Evolutionary conservation across 345 rosid genomes (phyloP).

Genomic region (Hirschfeldia incana): DNA sequence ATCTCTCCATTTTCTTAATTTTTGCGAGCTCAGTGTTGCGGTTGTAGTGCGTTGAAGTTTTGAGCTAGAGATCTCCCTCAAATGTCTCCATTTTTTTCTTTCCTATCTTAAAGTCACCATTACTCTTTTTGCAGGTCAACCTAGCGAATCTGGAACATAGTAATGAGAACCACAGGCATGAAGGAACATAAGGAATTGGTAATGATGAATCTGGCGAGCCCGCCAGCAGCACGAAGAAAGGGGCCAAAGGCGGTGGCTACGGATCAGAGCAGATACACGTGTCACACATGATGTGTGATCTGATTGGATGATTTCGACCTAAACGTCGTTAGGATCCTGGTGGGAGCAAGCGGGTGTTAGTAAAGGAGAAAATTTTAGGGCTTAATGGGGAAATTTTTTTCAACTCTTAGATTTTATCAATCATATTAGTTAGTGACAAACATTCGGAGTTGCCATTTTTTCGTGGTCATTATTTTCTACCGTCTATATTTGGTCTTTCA

Average conservation of each 20-base stretch:
- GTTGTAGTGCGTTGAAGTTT: not conserved
- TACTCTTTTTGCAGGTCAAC: no score
- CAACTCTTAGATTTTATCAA: not conserved
- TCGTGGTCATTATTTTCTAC: not conserved
- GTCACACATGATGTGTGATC: not conserved
- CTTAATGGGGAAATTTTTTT: not conserved
- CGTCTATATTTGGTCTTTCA: not conserved
- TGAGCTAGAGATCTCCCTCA: no score
- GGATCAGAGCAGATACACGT: not conserved
- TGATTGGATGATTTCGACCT: not conserved
- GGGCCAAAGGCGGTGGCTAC: not conserved
- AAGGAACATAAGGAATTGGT: not conserved
- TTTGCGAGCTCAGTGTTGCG: not conserved
- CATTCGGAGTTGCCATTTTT: not conserved
- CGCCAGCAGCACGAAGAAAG: not conserved
- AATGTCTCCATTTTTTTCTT: no score
- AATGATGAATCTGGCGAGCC: not conserved
- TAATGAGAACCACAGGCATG: no score
- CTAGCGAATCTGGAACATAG: no score
- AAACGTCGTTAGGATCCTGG: not conserved
- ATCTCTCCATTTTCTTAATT: no score
- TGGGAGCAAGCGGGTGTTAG: not conserved
- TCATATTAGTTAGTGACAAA: not conserved
- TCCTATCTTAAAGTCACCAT: no score
- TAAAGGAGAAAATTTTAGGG: not conserved